Evolutionary conservation across 805 yeast genomes (phyloP).

Genomic region (Myxozyma monticola): DNA sequence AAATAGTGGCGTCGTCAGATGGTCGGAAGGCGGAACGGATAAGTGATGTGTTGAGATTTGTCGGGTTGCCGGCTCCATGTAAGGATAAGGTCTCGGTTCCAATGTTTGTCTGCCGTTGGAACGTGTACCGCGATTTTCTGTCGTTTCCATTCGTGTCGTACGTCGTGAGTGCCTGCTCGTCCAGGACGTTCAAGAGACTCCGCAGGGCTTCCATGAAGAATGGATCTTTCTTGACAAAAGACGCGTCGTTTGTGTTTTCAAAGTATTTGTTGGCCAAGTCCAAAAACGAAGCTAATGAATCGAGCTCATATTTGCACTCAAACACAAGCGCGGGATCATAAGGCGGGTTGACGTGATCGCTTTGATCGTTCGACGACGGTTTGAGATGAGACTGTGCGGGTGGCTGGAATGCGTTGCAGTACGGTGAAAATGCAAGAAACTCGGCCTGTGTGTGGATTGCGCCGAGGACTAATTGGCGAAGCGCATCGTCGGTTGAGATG

Average conservation of each 20-base stretch:
- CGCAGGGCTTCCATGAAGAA: conserved; percentile 20
- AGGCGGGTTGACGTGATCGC: conserved; percentile 65
- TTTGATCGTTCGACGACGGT: conserved; percentile 32
- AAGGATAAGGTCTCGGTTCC: conserved; percentile 82
- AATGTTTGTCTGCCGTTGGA: conserved; percentile 66
- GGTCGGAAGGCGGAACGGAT: conserved; percentile 85
- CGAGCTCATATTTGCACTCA: conserved; percentile 89
- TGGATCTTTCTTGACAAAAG: conserved; percentile 44
- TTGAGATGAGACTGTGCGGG: conserved; percentile 52
- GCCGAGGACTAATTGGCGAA: conserved; percentile 62
- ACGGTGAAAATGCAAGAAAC: conserved; percentile 63
- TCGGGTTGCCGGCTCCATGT: conserved; percentile 83
- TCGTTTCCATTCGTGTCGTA: conserved; percentile 33
- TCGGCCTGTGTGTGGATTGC: conserved; percentile 79
- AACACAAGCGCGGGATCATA: conserved; percentile 74
- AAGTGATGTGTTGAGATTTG: conserved; percentile 65
- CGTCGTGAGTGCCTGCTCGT: conserved; percentile 63
- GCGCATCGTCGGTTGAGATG: conserved; percentile 49
- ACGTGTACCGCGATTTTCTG: conserved; percentile 56
- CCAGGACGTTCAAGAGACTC: conserved; percentile 52
- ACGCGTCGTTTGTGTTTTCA: conserved; percentile 52
- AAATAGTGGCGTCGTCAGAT: conserved; percentile 81
- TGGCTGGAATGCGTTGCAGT: conserved; percentile 91
- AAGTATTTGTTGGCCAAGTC: conserved; percentile 72
- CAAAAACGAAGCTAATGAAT: conserved; percentile 78